phyloP scores from a whole-genome alignment of 2,329 filamentous ascomycete species.

The Fusarium devonianum region DNA sequence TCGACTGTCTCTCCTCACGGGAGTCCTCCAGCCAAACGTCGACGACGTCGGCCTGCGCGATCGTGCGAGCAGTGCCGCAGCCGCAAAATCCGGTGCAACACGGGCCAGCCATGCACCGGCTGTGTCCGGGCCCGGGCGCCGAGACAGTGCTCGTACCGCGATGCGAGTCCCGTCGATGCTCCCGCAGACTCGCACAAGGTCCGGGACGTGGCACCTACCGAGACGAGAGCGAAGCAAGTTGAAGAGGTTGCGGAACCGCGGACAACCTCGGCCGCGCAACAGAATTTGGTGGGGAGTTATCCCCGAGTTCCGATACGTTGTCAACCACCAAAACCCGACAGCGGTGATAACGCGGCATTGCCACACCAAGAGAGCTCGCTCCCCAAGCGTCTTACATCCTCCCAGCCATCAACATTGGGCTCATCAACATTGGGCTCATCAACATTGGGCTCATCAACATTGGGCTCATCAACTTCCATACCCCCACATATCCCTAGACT shows the following conservation, averaged over 20 bases:
- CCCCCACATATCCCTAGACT: constrained; percentile 34
- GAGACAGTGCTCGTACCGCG: constrained; percentile 39
- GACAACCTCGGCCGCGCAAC: neutral
- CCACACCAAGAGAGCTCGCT: constrained; percentile 1
- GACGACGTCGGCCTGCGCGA: constrained; percentile 35
- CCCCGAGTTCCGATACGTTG: constrained; percentile 16
- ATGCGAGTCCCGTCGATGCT: constrained; percentile 15
- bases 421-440: no score
- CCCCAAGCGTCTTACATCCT: neutral
- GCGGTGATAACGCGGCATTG: neutral
- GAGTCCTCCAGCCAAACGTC: constrained; percentile 31
- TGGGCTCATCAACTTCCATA: constrained; percentile 30
- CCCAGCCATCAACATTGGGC: constrained; percentile 7
- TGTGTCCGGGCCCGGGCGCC: constrained; percentile 36
- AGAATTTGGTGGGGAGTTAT: constrained; percentile 7
- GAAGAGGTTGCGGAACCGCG: constrained; percentile 2
- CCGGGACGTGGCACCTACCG: neutral
- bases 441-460: constrained; percentile 4
- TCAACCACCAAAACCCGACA: neutral
- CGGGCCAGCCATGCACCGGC: constrained; percentile 35
- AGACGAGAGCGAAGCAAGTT: constrained; percentile 1
- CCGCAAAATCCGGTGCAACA: constrained; percentile 37
- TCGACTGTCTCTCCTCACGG: constrained; percentile 9
- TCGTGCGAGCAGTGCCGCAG: constrained; percentile 41
- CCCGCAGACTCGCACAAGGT: neutral